Evolutionary conservation across 2,329 filamentous ascomycete genomes (phyloP).

Genomic region (Ophiostoma ips): DNA sequence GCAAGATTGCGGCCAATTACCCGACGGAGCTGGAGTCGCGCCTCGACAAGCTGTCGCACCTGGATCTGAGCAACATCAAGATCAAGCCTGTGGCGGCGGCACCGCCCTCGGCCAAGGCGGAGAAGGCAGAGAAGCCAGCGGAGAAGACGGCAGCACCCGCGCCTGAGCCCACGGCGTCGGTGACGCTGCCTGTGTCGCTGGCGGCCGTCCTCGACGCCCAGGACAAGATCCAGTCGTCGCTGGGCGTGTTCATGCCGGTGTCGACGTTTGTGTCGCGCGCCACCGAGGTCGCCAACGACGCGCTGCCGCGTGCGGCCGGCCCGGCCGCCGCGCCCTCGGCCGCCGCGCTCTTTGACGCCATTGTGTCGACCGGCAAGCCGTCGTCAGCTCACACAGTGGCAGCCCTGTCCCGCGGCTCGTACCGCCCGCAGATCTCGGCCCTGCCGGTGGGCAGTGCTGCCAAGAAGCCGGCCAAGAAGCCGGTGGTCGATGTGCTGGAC

Average conservation of each 20-base stretch:
- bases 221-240: constrained; percentile 59
- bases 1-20: constrained; percentile 57
- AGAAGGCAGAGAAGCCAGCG: no score
- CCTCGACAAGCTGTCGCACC: constrained; percentile 62
- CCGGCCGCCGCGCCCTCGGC: constrained; percentile 50
- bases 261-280: constrained; percentile 80
- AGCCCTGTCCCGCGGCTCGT: constrained; percentile 38
- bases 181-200: constrained; percentile 67
- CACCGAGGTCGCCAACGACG: constrained; percentile 74
- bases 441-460: constrained; percentile 28
- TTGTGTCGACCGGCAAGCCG: constrained; percentile 46
- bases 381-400: constrained; percentile 11
- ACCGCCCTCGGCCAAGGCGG: constrained; percentile 23
- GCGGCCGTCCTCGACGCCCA: constrained; percentile 67
- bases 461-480: not conserved
- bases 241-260: constrained; percentile 70
- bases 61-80: constrained; percentile 95
- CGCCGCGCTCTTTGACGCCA: constrained; percentile 77
- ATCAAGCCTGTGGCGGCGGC: constrained; percentile 29
- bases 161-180: constrained; percentile 28
- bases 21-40: constrained; percentile 56
- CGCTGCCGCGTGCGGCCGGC: constrained; percentile 55
- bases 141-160: constrained; percentile 13
- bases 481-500: constrained; percentile 62
- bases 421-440: constrained; percentile 58